These are phyloP conservation scores for Penicillium desertorum DNA, from an alignment of 495 filamentous ascomycete species.

Conservation along the genomic window DNA sequence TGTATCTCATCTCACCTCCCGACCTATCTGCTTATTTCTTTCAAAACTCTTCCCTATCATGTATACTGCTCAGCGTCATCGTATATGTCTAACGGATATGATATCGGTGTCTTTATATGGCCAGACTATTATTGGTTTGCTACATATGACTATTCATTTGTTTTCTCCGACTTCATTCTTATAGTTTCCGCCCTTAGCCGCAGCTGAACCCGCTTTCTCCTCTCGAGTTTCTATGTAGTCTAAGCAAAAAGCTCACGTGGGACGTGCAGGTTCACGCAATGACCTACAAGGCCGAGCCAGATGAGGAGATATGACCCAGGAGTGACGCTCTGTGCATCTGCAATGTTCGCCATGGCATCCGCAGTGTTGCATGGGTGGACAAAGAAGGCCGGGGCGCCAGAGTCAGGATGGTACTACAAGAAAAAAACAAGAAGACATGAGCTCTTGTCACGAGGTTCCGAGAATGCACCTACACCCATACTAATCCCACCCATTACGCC, in stretches of 20 bases:
- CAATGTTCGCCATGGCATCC: slow-evolving; percentile 62
- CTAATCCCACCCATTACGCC: slow-evolving; percentile 76
- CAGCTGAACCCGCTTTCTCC: no score
- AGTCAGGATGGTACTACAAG: slow-evolving; percentile 73
- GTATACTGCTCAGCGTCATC: no score
- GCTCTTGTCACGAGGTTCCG: slow-evolving; percentile 22
- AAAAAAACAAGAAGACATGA: slow-evolving; percentile 38
- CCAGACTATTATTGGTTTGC: no score
- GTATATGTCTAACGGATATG: no score
- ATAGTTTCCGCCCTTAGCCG: no score
- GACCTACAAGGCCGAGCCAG: slow-evolving; percentile 78
- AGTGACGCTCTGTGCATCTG: slow-evolving; percentile 49
- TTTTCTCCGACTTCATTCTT: no score
- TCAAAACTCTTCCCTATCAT: no score
- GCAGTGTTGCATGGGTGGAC: slow-evolving; percentile 85
- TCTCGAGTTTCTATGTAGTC: no score
- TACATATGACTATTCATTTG: no score
- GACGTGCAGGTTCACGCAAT: slow-evolving; percentile 68
- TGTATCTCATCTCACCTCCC: no score
- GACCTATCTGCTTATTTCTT: no score
- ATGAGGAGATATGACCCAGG: slow-evolving; percentile 70
- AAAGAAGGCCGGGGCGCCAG: slow-evolving; percentile 72
- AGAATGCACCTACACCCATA: slow-evolving; percentile 60
- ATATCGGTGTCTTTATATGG: no score
- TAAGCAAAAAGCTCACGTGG: slow-evolving; percentile 50